phyloP scores from a whole-genome alignment of 2,329 filamentous ascomycete genomes.

The Diaporthe aspalathi region DNA sequence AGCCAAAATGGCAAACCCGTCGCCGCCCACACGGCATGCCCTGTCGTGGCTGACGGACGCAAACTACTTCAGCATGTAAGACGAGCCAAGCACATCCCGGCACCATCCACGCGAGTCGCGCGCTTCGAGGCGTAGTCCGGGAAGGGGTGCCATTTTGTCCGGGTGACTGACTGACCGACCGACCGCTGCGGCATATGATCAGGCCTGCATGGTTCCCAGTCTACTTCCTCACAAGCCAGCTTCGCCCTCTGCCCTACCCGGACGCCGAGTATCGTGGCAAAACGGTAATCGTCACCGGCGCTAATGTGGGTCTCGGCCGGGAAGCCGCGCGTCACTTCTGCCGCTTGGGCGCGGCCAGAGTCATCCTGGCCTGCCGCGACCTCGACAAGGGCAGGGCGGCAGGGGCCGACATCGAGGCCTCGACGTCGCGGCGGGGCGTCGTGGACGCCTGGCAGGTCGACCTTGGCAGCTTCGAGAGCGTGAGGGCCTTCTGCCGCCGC shows the following conservation, averaged over 20 bases:
- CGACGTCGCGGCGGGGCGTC: conserved; percentile 42
- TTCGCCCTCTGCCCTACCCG: conserved; percentile 33
- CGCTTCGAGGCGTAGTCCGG: neutral
- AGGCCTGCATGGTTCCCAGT: conserved; percentile 17
- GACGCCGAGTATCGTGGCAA: conserved; percentile 40
- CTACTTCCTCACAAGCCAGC: conserved; percentile 35
- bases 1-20: conserved; percentile 18
- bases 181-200: neutral
- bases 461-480: conserved; percentile 58
- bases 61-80: conserved; percentile 37
- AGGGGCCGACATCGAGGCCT: conserved; percentile 50
- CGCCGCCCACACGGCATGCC: conserved; percentile 21
- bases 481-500: conserved; percentile 54
- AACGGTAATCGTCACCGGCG: conserved; percentile 54
- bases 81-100: conserved; percentile 6
- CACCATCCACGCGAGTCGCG: conserved; percentile 13
- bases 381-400: conserved; percentile 52
- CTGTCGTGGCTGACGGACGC: conserved; percentile 38
- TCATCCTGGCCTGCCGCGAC: conserved; percentile 54
- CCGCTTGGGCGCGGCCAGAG: conserved; percentile 49
- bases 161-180: no score
- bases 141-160: neutral
- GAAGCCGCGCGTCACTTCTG: conserved; percentile 53
- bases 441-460: conserved; percentile 65
- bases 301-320: conserved; percentile 54